Conservation (phyloP, 2,329 filamentous ascomycete species). For the Balansia obtecta region DNA sequence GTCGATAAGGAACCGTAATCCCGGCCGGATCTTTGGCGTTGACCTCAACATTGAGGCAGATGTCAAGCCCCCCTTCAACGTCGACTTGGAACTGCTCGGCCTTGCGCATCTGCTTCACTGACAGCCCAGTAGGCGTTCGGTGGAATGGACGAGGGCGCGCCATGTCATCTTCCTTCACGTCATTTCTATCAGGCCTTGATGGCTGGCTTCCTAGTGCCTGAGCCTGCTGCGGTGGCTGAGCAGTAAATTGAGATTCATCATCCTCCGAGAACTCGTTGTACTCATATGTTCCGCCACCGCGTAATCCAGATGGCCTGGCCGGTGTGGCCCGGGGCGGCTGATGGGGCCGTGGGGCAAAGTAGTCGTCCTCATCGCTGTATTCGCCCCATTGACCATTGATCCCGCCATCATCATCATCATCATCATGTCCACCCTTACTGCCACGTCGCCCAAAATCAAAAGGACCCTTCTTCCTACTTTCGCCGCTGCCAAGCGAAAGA, state of each 20-base stretch:
- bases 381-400: constrained; percentile 44
- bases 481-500: constrained; percentile 46
- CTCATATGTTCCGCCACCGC: constrained; percentile 29
- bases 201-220: constrained; percentile 18
- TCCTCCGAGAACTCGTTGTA: constrained; percentile 37
- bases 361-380: constrained; percentile 25
- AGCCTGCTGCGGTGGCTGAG: constrained; percentile 21
- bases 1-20: constrained; percentile 73
- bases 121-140: constrained; percentile 58
- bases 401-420: constrained; percentile 40
- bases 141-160: constrained; percentile 37
- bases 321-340: constrained; percentile 13
- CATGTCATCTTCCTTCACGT: constrained; percentile 9
- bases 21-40: constrained; percentile 75
- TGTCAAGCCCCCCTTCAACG: constrained; percentile 71
- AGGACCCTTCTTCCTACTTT: constrained; percentile 30
- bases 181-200: constrained; percentile 12
- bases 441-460: constrained; percentile 31
- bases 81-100: constrained; percentile 50
- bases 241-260: constrained; percentile 46
- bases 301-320: constrained; percentile 19
- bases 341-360: constrained; percentile 11
- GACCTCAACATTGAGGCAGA: constrained; percentile 82
- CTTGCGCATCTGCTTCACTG: constrained; percentile 46
- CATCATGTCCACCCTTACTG: constrained; percentile 27